Evolutionary conservation across 192 early-diverging fungal species (phyloP).

Genomic region (Phycomyces nitens): DNA sequence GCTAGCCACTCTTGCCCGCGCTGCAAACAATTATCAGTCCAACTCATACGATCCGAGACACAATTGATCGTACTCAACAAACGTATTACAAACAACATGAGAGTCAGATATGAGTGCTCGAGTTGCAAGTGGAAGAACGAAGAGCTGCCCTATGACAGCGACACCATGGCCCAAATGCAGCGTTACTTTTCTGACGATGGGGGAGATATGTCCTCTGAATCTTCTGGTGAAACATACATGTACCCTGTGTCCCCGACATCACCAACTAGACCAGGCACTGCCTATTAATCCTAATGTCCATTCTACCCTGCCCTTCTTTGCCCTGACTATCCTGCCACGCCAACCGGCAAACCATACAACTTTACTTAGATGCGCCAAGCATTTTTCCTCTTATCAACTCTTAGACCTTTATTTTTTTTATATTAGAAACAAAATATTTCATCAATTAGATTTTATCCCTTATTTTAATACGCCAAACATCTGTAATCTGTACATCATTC

Average conservation of each 20-base stretch:
- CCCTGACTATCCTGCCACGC: no score
- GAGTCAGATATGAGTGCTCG: slow-evolving; percentile 35
- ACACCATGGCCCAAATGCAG: not conserved
- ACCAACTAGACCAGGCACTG: not conserved
- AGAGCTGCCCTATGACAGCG: slow-evolving; percentile 14
- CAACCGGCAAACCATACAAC: no score
- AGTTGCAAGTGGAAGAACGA: slow-evolving; percentile 36
- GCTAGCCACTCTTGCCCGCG: slow-evolving; percentile 30
- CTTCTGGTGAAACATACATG: not conserved
- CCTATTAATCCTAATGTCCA: not conserved
- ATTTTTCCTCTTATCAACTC: no score
- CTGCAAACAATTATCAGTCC: slow-evolving; percentile 32
- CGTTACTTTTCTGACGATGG: not conserved
- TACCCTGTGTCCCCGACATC: not conserved
- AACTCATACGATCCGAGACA: slow-evolving; percentile 31
- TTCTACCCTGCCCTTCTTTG: no score
- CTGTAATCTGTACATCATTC: no score
- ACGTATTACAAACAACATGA: slow-evolving; percentile 20
- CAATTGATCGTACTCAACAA: slow-evolving; percentile 32
- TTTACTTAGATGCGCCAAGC: no score
- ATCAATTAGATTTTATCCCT: no score
- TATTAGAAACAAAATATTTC: no score
- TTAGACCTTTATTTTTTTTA: no score
- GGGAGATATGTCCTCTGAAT: not conserved
- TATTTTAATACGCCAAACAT: no score